phyloP scores from a whole-genome alignment of 2,329 filamentous ascomycete species.

The Fusarium albidum region DNA sequence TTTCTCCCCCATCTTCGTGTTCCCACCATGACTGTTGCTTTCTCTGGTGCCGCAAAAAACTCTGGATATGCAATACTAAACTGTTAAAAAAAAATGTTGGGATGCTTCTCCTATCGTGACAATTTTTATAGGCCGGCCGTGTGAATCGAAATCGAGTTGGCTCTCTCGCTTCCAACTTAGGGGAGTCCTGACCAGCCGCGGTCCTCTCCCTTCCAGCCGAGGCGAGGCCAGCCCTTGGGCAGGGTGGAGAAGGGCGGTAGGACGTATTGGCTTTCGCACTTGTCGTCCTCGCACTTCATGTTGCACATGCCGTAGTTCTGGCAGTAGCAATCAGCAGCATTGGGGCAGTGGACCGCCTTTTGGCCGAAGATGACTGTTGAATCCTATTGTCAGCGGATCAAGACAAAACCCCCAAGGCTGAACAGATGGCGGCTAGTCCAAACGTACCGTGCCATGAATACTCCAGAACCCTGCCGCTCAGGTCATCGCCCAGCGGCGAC shows the following conservation, averaged over 20 bases:
- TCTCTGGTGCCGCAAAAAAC: background rate
- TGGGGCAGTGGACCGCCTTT: constrained; percentile 66
- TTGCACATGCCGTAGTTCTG: constrained; percentile 70
- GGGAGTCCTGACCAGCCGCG: constrained; percentile 37
- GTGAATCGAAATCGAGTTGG: constrained; percentile 6
- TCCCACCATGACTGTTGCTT: background rate
- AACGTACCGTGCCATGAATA: constrained; percentile 71
- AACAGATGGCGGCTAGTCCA: background rate
- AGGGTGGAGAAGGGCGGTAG: constrained; percentile 66
- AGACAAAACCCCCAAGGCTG: background rate
- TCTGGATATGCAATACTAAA: constrained; percentile 4
- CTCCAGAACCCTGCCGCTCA: constrained; percentile 68
- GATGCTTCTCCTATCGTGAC: constrained; percentile 20
- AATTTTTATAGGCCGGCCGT: constrained; percentile 1
- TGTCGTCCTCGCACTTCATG: constrained; percentile 50
- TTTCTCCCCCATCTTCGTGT: constrained; percentile 3
- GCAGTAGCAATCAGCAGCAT: constrained; percentile 70
- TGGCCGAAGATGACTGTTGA: constrained; percentile 66
- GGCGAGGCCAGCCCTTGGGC: constrained; percentile 67
- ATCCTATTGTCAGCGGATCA: constrained; percentile 25
- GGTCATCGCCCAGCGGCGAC: constrained; percentile 60
- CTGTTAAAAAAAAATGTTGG: constrained; percentile 7
- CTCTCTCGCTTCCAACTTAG: constrained; percentile 7
- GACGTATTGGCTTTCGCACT: constrained; percentile 65
- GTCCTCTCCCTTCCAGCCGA: constrained; percentile 41